Evolutionary conservation across 768 basidiomycete species (phyloP).

Genomic region (Auriscalpium orientale): DNA sequence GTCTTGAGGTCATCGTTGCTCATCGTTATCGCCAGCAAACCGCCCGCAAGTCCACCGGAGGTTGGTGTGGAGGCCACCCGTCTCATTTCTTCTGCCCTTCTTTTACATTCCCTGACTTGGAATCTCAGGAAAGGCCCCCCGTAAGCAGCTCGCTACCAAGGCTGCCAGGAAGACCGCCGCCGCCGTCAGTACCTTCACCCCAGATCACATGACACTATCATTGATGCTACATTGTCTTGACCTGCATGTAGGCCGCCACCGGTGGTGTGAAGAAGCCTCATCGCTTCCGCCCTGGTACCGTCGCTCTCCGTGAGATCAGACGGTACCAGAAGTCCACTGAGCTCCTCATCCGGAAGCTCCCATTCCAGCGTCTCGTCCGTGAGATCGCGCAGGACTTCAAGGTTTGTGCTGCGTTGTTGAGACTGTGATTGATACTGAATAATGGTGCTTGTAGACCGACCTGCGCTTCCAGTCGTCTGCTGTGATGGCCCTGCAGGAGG

Average conservation of each 20-base stretch:
- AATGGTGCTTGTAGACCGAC: conserved; percentile 49
- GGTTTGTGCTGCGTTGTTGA: conserved; percentile 32
- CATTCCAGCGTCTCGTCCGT: conserved; percentile 97
- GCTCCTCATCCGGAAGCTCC: conserved; percentile 98
- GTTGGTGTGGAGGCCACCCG: conserved; percentile 37
- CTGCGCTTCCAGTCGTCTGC: conserved; percentile 95
- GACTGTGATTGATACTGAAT: neutral
- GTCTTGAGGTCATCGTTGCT: conserved; percentile 11
- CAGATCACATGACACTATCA: neutral
- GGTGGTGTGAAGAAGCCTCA: conserved; percentile 99
- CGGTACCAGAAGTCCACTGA: conserved; percentile 99
- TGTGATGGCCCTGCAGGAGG: conserved; percentile 90
- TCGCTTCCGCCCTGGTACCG: conserved; percentile 94
- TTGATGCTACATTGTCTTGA: too few relatives aligned
- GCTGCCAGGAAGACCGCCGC: conserved; percentile 84
- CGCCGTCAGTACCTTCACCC: conserved; percentile 39
- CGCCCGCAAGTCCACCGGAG: conserved; percentile 98
- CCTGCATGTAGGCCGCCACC: conserved; percentile 68
- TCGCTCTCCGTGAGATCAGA: conserved; percentile 98
- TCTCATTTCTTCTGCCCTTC: conserved; percentile 9
- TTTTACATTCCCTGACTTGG: conserved; percentile 16
- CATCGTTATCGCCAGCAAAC: conserved; percentile 67
- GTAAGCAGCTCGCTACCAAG: conserved; percentile 95
- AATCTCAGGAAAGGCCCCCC: conserved; percentile 70
- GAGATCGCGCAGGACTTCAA: conserved; percentile 97